Conservation (phyloP, 2,329 filamentous ascomycete species). For the Talaromyces piceae region DNA sequence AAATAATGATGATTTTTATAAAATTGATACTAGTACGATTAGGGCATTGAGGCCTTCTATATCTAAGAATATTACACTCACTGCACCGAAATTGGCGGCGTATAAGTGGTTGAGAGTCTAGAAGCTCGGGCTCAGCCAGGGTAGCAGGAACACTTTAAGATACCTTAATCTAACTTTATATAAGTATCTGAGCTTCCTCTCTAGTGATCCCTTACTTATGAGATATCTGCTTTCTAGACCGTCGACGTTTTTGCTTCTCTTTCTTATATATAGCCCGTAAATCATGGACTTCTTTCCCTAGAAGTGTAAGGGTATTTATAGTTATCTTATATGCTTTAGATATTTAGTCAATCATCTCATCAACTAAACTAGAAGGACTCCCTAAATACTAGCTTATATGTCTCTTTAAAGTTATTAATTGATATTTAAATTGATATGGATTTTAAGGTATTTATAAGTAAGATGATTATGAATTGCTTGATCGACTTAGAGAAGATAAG, state of each 20-base stretch:
- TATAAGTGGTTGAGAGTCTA: too few species aligned
- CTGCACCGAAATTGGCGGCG: too few species aligned
- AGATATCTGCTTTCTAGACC: not conserved
- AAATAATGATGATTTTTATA: not conserved
- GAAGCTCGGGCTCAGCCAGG: not conserved
- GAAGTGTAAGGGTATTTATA: too few species aligned
- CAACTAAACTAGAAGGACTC: not conserved
- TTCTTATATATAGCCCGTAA: not conserved
- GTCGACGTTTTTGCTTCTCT: not conserved
- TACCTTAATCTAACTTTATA: not conserved
- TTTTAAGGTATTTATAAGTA: too few species aligned
- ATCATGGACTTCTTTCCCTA: too few species aligned
- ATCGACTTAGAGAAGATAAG: too few species aligned
- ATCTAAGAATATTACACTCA: too few species aligned
- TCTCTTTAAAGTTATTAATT: not conserved
- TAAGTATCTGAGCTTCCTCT: not conserved
- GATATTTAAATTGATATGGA: not conserved
- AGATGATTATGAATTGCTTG: too few species aligned
- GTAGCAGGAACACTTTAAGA: not conserved
- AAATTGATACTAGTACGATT: too few species aligned
- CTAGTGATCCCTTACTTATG: not conserved
- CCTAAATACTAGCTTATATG: not conserved
- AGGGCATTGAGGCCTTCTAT: too few species aligned
- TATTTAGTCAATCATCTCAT: not conserved
- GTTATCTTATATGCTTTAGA: too few species aligned